Conservation (phyloP, 208 protist genomes). For the Porcisia deanei region DNA sequence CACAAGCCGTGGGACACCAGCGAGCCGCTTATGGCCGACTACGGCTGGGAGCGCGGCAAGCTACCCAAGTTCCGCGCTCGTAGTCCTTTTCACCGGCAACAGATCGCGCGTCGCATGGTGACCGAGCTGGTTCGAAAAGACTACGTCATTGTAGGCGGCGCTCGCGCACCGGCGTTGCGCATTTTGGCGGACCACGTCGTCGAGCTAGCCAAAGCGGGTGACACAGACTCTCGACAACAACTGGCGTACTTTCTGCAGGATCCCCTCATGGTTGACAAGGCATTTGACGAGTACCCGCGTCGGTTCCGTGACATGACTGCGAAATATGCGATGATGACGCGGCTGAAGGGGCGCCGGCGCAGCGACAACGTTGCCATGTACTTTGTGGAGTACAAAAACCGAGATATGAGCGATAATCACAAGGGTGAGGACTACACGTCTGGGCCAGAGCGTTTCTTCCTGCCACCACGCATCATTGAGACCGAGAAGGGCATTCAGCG, state of each 20-base stretch:
- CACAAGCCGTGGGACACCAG: conserved; percentile 69
- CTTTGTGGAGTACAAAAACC: conserved; percentile 91
- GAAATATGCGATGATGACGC: conserved; percentile 91
- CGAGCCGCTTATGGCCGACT: conserved; percentile 86
- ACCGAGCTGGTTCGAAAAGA: conserved; percentile 91
- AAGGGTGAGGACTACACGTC: conserved; percentile 89
- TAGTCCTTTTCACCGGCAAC: conserved; percentile 85
- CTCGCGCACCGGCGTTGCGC: conserved; percentile 77
- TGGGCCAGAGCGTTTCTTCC: conserved; percentile 88
- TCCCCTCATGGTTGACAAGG: conserved; percentile 91
- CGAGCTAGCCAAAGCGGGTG: conserved; percentile 86
- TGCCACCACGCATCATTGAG: conserved; percentile 86
- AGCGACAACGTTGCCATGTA: conserved; percentile 83
- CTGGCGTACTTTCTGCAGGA: conserved; percentile 90
- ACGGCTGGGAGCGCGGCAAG: conserved; percentile 80
- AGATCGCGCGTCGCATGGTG: conserved; percentile 89
- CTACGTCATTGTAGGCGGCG: conserved; percentile 88
- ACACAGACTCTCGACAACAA: conserved; percentile 89
- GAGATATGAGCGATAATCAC: conserved; percentile 89
- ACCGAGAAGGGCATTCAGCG: conserved; percentile 89
- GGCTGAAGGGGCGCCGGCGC: conserved; percentile 68
- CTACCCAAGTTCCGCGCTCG: conserved; percentile 84
- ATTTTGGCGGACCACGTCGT: conserved; percentile 91
- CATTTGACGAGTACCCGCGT: conserved; percentile 91
- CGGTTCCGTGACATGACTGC: conserved; percentile 81